These are phyloP conservation scores for Pseudocercospora fijiensis DNA, from an alignment of 2,329 filamentous ascomycete species.

Conservation along the genomic window DNA sequence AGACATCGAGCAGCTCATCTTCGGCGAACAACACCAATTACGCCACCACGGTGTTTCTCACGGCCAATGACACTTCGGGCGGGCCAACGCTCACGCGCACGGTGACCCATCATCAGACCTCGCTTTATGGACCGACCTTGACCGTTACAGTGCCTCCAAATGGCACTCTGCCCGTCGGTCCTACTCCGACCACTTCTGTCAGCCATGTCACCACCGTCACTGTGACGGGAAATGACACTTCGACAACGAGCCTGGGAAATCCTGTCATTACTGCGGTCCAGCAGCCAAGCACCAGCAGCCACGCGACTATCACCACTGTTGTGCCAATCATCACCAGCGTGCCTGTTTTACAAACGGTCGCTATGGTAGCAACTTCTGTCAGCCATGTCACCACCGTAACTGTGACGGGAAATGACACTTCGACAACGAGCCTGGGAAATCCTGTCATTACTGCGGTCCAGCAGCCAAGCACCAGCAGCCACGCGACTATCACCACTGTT, in stretches of 20 bases:
- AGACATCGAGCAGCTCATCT: neutral
- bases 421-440: neutral
- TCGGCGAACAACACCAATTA: constrained; percentile 10
- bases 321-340: constrained; percentile 17
- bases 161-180: constrained; percentile 7
- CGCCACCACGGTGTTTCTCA: constrained; percentile 16
- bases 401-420: too few species aligned
- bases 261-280: constrained; percentile 3
- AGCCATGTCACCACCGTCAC: constrained; percentile 18
- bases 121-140: constrained; percentile 11
- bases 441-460: constrained; percentile 2
- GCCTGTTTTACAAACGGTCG: constrained; percentile 17
- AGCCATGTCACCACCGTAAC: too few species aligned
- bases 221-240: constrained; percentile 9
- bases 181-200: constrained; percentile 2
- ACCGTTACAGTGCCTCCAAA: constrained; percentile 19
- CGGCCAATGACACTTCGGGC: constrained; percentile 9
- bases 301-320: constrained; percentile 11
- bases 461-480: constrained; percentile 12
- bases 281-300: constrained; percentile 12
- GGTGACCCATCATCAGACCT: constrained; percentile 11
- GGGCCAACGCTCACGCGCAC: constrained; percentile 14
- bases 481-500: neutral
- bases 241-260: constrained; percentile 1
- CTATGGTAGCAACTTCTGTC: constrained; percentile 21